Evolutionary conservation across 108 stramenopile species (phyloP).

Genomic region (Skeletonema potamos): DNA sequence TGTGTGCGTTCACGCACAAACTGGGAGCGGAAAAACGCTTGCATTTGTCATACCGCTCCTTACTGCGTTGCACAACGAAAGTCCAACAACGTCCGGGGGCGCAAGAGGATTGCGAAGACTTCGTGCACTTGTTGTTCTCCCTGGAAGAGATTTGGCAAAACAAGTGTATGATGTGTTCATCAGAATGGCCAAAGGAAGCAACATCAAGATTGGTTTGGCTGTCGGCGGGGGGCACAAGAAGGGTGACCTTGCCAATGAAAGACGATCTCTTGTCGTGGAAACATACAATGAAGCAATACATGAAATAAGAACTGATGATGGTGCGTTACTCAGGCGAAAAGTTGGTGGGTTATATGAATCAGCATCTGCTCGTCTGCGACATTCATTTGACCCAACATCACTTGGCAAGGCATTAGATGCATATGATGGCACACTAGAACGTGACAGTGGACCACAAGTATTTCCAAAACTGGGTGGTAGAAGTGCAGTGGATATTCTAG

Average conservation of each 20-base stretch:
- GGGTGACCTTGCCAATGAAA: slow-evolving; percentile 40
- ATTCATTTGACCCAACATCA: slow-evolving; percentile 38
- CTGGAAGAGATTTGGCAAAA: slow-evolving; percentile 88
- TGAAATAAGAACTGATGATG: slow-evolving; percentile 28
- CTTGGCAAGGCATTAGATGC: slow-evolving; percentile 34
- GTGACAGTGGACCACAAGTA: slow-evolving; percentile 26
- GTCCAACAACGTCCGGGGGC: neutral
- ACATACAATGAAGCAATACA: slow-evolving; percentile 28
- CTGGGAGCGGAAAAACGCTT: slow-evolving; percentile 88
- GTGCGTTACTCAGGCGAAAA: slow-evolving; percentile 22
- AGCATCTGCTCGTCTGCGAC: slow-evolving; percentile 32
- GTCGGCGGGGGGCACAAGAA: slow-evolving; percentile 66
- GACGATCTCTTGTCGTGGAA: slow-evolving; percentile 43
- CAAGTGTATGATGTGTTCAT: slow-evolving; percentile 90
- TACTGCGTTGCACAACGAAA: slow-evolving; percentile 58
- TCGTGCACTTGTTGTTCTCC: slow-evolving; percentile 90
- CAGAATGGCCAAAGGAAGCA: slow-evolving; percentile 70
- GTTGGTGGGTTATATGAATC: slow-evolving; percentile 33
- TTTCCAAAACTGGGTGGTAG: slow-evolving; percentile 31
- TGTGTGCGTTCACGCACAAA: slow-evolving; percentile 88
- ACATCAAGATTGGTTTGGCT: slow-evolving; percentile 84
- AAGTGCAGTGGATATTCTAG: slow-evolving; percentile 87
- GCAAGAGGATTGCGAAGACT: slow-evolving; percentile 65
- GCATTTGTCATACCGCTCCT: slow-evolving; percentile 86
- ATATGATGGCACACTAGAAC: slow-evolving; percentile 36